Percentiles rank a stretch among this genome's conserved stretches.
Conservation (phyloP, 768 basidiomycete species). For the Termitomyces eurrhizus region DNA sequence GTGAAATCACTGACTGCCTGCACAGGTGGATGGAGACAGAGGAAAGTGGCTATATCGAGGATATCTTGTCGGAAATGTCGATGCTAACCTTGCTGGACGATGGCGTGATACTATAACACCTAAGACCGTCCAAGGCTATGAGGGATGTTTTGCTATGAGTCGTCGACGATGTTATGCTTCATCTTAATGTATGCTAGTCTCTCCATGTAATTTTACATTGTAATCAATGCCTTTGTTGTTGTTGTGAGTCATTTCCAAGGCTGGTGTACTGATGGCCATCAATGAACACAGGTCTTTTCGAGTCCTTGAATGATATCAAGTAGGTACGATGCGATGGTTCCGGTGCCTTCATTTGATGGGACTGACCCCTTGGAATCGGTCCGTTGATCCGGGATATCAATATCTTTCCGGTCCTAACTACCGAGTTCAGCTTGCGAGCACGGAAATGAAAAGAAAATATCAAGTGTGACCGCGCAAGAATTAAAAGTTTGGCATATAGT, state of each 20-base stretch:
- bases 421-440: not conserved
- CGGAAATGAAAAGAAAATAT: not conserved
- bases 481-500: not conserved
- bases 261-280: not conserved
- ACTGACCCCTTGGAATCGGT: not conserved
- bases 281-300: not conserved
- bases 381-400: not conserved
- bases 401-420: too few relatives aligned
- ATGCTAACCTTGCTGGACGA: constrained; percentile 74
- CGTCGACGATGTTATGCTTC: constrained; percentile 42
- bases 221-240: not conserved
- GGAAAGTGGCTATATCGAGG: constrained; percentile 87
- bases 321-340: not conserved
- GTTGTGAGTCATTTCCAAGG: not conserved
- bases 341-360: too few relatives aligned
- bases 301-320: not conserved
- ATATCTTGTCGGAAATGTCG: constrained; percentile 65
- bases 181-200: not conserved
- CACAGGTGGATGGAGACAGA: constrained; percentile 63
- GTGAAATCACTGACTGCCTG: not conserved
- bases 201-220: not conserved
- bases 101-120: constrained; percentile 85
- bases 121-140: constrained; percentile 63
- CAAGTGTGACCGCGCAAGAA: not conserved
- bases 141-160: constrained; percentile 81